These are phyloP conservation scores for Chernovozyma sophiae-reginae DNA, from an alignment of 1,139 yeast genomes.

Conservation along the genomic window DNA sequence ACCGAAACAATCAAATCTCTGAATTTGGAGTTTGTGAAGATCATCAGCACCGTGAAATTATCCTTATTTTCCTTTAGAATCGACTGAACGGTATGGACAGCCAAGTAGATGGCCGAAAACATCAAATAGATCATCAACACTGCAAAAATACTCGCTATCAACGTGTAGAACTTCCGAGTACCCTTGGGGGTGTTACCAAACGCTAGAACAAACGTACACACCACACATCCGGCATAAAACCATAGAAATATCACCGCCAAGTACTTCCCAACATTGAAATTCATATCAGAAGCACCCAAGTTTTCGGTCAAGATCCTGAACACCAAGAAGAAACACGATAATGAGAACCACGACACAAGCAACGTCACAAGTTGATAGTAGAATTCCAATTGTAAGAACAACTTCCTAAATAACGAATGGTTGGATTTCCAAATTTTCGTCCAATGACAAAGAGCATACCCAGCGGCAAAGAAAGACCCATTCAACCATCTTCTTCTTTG, in stretches of 20 bases:
- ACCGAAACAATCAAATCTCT: conserved; percentile 86
- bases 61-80: conserved; percentile 36
- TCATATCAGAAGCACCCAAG: conserved; percentile 45
- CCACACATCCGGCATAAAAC: conserved; percentile 41
- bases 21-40: conserved; percentile 61
- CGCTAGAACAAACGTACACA: conserved; percentile 42
- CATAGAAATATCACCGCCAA: conserved; percentile 41
- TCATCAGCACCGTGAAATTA: conserved; percentile 41
- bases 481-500: conserved; percentile 85
- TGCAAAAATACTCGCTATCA: conserved; percentile 40
- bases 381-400: conserved; percentile 65
- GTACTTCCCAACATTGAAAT: conserved; percentile 42
- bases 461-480: conserved; percentile 81
- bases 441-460: conserved; percentile 70
- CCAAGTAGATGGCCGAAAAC: conserved; percentile 75
- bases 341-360: conserved; percentile 74
- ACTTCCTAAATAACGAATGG: conserved; percentile 59
- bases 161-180: conserved; percentile 40
- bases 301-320: conserved; percentile 60
- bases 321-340: conserved; percentile 73
- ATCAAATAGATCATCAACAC: conserved; percentile 46
- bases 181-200: conserved; percentile 50
- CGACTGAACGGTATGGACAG: conserved; percentile 61
- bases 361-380: conserved; percentile 63
- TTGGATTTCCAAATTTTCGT: conserved; percentile 65